Base-by-base conservation (phyloP, 345 rosid genomes). In the Triadica sebifera region DNA sequence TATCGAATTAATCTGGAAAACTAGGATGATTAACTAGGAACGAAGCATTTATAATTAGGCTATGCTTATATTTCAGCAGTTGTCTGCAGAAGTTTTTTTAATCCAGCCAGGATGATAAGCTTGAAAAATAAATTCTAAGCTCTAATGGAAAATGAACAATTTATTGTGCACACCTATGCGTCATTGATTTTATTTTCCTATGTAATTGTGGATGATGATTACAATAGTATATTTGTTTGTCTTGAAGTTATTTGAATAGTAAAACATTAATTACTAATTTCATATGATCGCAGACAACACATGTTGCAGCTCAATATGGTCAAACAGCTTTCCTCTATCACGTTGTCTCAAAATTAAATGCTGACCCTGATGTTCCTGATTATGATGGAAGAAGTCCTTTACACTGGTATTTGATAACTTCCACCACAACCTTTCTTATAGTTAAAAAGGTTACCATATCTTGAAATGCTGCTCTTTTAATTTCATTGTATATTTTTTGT, bases 241-340 rank as follows among this genome's bases (percentile, higher is more conserved):
- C 13, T 29, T 1, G 34, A 29, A 60, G 9, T 38, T 22, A 9
- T 59, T 38, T 39, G 51, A 24, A 58, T 56, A 24, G 25, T 13
- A 52, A 71, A 70, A 61, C 79, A 45, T 49, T 83, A 71, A 29
- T 79, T 76, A n/a, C 55, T 70, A 69, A 65, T 70, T 81, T 79
- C 50, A 69, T 77, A 74, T 87, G 75, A 65, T 84, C 79, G 78
- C 87, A 96, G 99, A 65, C 92, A 72, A 90, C 98, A 46, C 98
- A 96, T 81, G 93, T 96, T 82, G 98, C 98, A 13, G 97, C 98
- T 66, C 98, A 96, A 77, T 89, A 93, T 86, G 98, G 99, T 69
- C 99, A 96, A 88, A 91, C 98, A 46, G 88, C 98, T 85, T 93
- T 91, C 81, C 91, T 96, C 50, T 93, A 93, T 81, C 89, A 89